Evolutionary conservation across 768 basidiomycete species (phyloP), one percentile per base, ranked within the genome.

Genomic region (Fomitopsis serialis): DNA sequence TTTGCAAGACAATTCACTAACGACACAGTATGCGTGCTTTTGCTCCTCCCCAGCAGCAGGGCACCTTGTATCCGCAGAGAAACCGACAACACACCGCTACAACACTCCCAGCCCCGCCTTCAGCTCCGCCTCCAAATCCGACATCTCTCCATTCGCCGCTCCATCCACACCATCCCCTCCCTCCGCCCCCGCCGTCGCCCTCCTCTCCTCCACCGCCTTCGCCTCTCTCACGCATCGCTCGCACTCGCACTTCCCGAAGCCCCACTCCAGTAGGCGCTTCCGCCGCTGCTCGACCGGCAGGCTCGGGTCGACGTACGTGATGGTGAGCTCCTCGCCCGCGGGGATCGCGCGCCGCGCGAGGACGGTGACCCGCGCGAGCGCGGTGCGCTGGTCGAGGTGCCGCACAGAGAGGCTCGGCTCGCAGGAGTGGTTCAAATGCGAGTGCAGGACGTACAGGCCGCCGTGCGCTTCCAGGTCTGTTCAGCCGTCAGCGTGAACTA

Each of bases 371-470:
- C 89, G 81, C 7, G 85, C 75, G 50, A 91, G 83, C 1, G 85
- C 78, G 1, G 74, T 81, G 47, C 80, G 81, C 58, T 76, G 78
- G 66, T 89, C 85, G 53, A 90, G 69, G 64, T 92, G 92, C 2
- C 87, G 82, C 15, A 89, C 83, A 17, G 89, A 87, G 45, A 85
- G 60, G 66, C 92, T 95, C 0, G 93, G 91, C 17, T 72, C 67
- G 68, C 93, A 97, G 7, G 78, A 78, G 66, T 97, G 93, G 68
- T 96, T 97, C 27, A 95, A 67, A 59, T 94, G 89, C 2, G 92
- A 87, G 65, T 95, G 92, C 4, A 94, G 77, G 21, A 78, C 79
- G 69, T 94, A 96, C 10, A 96, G 72, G 2, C 92, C 92, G 2
- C 91, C 92, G 51, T 93, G 89, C 1, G 86, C 81, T 70, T 94